phyloP scores from a whole-genome alignment of 208 protist species.

The Trypanosoma rangeli region DNA sequence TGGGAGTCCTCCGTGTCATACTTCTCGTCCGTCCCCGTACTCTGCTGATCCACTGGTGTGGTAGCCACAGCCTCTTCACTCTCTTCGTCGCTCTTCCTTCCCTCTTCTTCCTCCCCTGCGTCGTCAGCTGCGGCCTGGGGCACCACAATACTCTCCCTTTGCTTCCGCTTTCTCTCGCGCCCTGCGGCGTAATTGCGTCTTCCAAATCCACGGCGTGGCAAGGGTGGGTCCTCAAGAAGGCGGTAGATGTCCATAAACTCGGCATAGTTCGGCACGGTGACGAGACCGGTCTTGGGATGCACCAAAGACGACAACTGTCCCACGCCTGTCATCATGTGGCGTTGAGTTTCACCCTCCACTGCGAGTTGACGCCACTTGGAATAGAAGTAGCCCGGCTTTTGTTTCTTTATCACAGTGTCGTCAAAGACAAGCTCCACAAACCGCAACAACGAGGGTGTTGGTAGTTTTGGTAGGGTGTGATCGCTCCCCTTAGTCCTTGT shows the following conservation, averaged over 20 bases:
- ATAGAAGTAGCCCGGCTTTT: conserved; percentile 64
- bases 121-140: neutral
- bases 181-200: neutral
- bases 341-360: conserved; percentile 15
- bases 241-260: conserved; percentile 92
- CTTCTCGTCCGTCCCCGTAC: neutral
- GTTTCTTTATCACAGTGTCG: conserved; percentile 61
- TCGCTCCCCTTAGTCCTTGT: neutral
- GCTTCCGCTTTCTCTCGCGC: conserved; percentile 8
- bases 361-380: conserved; percentile 32
- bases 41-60: neutral
- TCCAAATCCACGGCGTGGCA: neutral
- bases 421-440: conserved; percentile 58
- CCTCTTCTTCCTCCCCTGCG: conserved; percentile 9
- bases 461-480: neutral
- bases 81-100: neutral
- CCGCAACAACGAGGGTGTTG: conserved; percentile 15
- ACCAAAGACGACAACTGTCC: conserved; percentile 11
- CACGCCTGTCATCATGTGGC: neutral
- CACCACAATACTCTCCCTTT: conserved; percentile 1
- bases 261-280: conserved; percentile 78
- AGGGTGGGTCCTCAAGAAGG: conserved; percentile 18
- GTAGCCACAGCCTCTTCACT: neutral
- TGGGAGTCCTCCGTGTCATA: neutral
- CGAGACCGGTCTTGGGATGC: conserved; percentile 39